A percentile compares a stretch with the other conserved stretches of the same genome.
These are phyloP conservation scores for Botrytis fabae DNA, from an alignment of 2,329 filamentous ascomycete genomes.

Conservation along the genomic window DNA sequence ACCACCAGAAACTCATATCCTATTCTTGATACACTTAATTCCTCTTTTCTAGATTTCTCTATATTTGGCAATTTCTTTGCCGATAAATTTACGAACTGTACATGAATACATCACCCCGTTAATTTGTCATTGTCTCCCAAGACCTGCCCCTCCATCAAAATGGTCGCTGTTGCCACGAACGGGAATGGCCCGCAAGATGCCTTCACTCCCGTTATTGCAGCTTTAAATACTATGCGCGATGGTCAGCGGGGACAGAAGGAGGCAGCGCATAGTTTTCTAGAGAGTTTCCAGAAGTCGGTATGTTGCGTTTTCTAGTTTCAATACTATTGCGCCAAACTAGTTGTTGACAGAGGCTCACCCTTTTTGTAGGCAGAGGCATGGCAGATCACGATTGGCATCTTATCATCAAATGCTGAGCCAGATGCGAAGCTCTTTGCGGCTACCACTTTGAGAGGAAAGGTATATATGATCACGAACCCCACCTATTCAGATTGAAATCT, in stretches of 20 bases:
- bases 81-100: slow-evolving; percentile 18
- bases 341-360: slow-evolving; percentile 31
- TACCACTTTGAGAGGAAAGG: slow-evolving; percentile 97
- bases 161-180: slow-evolving; percentile 48
- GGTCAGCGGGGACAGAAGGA: slow-evolving; percentile 80
- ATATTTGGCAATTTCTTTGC: background rate
- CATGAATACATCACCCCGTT: slow-evolving; percentile 23
- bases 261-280: slow-evolving; percentile 86
- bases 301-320: slow-evolving; percentile 43
- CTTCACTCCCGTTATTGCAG: slow-evolving; percentile 83
- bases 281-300: slow-evolving; percentile 98
- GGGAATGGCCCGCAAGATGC: slow-evolving; percentile 63
- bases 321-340: slow-evolving; percentile 24
- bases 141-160: slow-evolving; percentile 38
- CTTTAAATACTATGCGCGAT: slow-evolving; percentile 89
- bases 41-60: background rate
- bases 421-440: slow-evolving; percentile 94
- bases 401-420: slow-evolving; percentile 77
- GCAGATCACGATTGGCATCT: slow-evolving; percentile 81
- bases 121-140: slow-evolving; percentile 23
- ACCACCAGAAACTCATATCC: background rate
- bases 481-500: slow-evolving; percentile 25
- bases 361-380: slow-evolving; percentile 75
- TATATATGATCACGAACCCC: slow-evolving; percentile 47
- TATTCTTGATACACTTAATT: background rate